Conservation (phyloP, 331 rosid genomes). For the Telfairia occidentalis region DNA sequence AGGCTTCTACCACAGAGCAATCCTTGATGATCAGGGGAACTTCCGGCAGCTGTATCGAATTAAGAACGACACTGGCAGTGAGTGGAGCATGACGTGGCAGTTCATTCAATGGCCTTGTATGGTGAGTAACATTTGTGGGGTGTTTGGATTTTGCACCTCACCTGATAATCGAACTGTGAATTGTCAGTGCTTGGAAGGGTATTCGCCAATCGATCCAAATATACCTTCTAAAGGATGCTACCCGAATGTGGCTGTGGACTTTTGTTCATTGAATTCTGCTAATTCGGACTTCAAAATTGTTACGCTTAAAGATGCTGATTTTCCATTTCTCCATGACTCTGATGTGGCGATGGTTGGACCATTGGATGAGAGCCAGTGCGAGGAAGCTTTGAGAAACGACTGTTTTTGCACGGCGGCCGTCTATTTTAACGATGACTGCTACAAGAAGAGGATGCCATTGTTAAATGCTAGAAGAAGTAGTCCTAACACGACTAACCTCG, state of each 20-base stretch:
- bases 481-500: neutral
- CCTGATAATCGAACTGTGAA: neutral
- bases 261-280: too few species aligned
- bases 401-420: conserved; percentile 25
- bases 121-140: conserved; percentile 25
- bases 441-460: conserved; percentile 24
- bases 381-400: conserved; percentile 15
- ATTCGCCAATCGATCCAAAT: conserved; percentile 17
- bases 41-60: conserved; percentile 4
- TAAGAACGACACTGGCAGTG: neutral
- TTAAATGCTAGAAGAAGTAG: conserved; percentile 14
- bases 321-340: neutral
- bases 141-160: conserved; percentile 21
- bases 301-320: neutral
- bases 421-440: neutral
- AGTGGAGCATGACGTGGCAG: conserved; percentile 16
- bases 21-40: conserved; percentile 16
- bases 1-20: conserved; percentile 18
- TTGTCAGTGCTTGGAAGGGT: conserved; percentile 23
- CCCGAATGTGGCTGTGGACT: conserved; percentile 13
- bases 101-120: conserved; percentile 14
- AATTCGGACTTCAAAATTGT: conserved; percentile 6
- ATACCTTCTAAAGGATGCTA: conserved; percentile 26
- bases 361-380: conserved; percentile 7
- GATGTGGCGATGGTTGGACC: neutral